phyloP scores from a whole-genome alignment of 495 filamentous ascomycete genomes.

The Neurospora sp. region DNA sequence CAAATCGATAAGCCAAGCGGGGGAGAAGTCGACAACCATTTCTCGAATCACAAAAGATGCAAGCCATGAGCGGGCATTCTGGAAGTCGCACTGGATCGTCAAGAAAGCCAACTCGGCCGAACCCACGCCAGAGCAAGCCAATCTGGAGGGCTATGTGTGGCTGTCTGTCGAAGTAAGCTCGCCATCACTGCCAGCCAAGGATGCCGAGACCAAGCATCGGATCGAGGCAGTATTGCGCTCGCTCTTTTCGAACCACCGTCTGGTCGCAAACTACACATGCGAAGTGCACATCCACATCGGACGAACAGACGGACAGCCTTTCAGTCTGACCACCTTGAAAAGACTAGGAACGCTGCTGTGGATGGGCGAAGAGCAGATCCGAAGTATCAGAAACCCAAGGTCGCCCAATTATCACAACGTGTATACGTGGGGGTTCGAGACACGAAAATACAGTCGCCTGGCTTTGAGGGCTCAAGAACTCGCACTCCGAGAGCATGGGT shows the following conservation, averaged over 20 bases:
- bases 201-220: slow-evolving; percentile 6
- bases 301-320: slow-evolving; percentile 16
- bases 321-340: slow-evolving; percentile 17
- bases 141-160: slow-evolving; percentile 13
- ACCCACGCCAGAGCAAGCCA: slow-evolving; percentile 9
- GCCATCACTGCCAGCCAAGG: slow-evolving; percentile 13
- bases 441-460: slow-evolving; percentile 16
- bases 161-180: slow-evolving; percentile 23
- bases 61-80: slow-evolving; percentile 13
- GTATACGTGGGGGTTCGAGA: slow-evolving; percentile 24
- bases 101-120: slow-evolving; percentile 24
- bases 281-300: slow-evolving; percentile 25
- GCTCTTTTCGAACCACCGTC: slow-evolving; percentile 8
- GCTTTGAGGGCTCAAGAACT: slow-evolving; percentile 1
- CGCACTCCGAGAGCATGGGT: neutral
- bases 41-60: slow-evolving; percentile 3
- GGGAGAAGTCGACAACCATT: slow-evolving; percentile 11
- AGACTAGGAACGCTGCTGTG: slow-evolving; percentile 21
- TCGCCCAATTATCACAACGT: slow-evolving; percentile 22
- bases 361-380: slow-evolving; percentile 18
- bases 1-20: slow-evolving; percentile 11
- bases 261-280: slow-evolving; percentile 22
- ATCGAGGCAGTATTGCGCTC: slow-evolving; percentile 10
- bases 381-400: slow-evolving; percentile 21
- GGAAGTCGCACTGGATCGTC: slow-evolving; percentile 23